Percentiles rank a stretch among this genome's conserved stretches.
These are phyloP conservation scores for Ganoderma lucidum DNA, from an alignment of 1,284 basidiomycete species.

Conservation along the genomic window DNA sequence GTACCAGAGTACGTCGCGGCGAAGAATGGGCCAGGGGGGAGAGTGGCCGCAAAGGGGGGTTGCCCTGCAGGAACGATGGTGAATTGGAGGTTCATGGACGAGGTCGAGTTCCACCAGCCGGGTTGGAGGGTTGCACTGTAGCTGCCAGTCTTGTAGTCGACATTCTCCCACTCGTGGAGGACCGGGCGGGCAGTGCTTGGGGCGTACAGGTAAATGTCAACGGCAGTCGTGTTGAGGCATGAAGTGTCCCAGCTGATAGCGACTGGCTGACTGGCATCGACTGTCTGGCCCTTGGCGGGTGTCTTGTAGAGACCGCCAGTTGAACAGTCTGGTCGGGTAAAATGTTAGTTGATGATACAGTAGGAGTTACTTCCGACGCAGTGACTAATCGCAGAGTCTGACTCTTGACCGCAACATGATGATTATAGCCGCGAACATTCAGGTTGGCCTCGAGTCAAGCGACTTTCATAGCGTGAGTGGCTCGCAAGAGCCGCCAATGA, in stretches of 20 bases:
- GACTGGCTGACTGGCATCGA: conserved; percentile 64
- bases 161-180: conserved; percentile 70
- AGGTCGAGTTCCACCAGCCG: conserved; percentile 81
- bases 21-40: conserved; percentile 80
- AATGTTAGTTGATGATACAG: not conserved
- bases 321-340: conserved; percentile 50
- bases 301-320: conserved; percentile 72
- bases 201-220: conserved; percentile 83
- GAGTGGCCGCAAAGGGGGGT: conserved; percentile 61
- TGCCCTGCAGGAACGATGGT: conserved; percentile 66
- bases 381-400: not conserved
- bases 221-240: conserved; percentile 54
- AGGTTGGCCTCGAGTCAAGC: not conserved
- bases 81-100: conserved; percentile 66
- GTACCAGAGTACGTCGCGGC: conserved; percentile 65
- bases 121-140: conserved; percentile 67
- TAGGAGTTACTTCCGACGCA: not conserved
- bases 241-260: conserved; percentile 79
- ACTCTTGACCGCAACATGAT: not conserved
- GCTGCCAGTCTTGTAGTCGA: conserved; percentile 63
- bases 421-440: not conserved
- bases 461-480: not conserved
- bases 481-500: not conserved
- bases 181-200: conserved; percentile 54
- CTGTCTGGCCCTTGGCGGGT: conserved; percentile 59